Conservation (phyloP, 2,329 filamentous ascomycete genomes). For the Hawksworthiomyces lignivorus region DNA sequence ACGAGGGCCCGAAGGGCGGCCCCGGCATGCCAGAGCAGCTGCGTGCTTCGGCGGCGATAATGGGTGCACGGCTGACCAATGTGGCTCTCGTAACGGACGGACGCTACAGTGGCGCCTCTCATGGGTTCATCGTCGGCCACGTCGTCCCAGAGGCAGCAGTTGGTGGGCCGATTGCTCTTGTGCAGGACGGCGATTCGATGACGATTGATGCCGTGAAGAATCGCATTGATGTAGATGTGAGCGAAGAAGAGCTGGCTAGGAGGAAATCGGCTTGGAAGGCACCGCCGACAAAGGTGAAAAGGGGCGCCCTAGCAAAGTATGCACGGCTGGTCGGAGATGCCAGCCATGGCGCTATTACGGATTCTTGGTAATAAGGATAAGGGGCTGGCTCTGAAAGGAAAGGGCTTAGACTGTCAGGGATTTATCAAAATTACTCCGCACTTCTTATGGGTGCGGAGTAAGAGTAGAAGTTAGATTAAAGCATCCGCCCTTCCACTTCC, state of each 20-base stretch:
- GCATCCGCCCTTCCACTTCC: too few relatives aligned
- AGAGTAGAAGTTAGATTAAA: too few relatives aligned
- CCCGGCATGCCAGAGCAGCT: conserved; percentile 95
- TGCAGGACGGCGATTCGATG: conserved; percentile 69
- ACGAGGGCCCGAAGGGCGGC: conserved; percentile 87
- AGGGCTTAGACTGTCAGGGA: too few relatives aligned
- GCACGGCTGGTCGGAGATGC: conserved; percentile 81
- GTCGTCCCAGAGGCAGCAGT: conserved; percentile 83
- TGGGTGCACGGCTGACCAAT: conserved; percentile 81
- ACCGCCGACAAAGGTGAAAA: conserved; percentile 28
- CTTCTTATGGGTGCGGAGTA: too few relatives aligned
- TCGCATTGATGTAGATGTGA: conserved; percentile 55
- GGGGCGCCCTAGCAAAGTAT: conserved; percentile 67
- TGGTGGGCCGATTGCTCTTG: conserved; percentile 82
- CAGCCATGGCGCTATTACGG: conserved; percentile 82
- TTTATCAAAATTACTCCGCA: too few relatives aligned
- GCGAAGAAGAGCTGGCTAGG: conserved; percentile 42
- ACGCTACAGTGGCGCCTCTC: conserved; percentile 75
- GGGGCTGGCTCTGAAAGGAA: too few relatives aligned
- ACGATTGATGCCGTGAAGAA: conserved; percentile 81
- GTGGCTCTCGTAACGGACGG: conserved; percentile 92
- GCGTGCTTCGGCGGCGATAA: conserved; percentile 78
- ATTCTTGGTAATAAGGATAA: conserved; percentile 29
- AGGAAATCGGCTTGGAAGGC: conserved; percentile 9
- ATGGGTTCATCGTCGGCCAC: conserved; percentile 90